Conservation (phyloP, 2,329 filamentous ascomycete species). For the Penicillium sp. region DNA sequence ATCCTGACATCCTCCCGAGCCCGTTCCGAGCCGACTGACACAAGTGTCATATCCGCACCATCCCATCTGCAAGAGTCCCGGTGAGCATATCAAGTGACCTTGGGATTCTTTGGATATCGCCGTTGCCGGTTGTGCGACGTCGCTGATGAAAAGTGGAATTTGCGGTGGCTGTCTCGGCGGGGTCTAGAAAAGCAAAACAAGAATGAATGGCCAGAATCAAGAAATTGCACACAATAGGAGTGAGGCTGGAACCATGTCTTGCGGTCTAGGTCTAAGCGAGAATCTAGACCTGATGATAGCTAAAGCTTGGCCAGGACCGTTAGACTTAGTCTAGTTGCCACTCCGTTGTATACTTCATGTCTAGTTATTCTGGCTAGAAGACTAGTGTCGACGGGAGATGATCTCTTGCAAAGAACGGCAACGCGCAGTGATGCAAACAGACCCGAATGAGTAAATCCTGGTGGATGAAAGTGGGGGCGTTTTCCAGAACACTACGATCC, state of each 20-base stretch:
- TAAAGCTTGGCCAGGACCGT: too few relatives aligned
- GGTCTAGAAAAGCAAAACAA: too few relatives aligned
- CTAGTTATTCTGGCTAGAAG: too few relatives aligned
- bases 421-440: conserved; percentile 14
- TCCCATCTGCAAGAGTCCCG: conserved; percentile 3
- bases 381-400: too few relatives aligned
- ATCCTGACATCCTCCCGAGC: conserved; percentile 1
- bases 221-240: neutral
- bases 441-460: conserved; percentile 13
- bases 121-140: neutral
- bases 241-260: too few relatives aligned
- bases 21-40: neutral
- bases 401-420: conserved; percentile 1
- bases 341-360: too few relatives aligned
- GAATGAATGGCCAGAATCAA: too few relatives aligned
- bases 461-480: conserved; percentile 11
- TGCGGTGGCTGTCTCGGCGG: too few relatives aligned
- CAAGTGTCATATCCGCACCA: conserved; percentile 5
- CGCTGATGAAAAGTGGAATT: too few relatives aligned
- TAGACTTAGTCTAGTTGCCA: too few relatives aligned
- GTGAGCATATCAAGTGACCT: conserved; percentile 17
- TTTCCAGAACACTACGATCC: conserved; percentile 17
- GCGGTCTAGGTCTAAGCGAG: too few relatives aligned
- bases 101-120: neutral
- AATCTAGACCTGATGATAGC: too few relatives aligned